phyloP scores from a whole-genome alignment of 163 green algal genomes.

The Scenedesmus sp. region DNA sequence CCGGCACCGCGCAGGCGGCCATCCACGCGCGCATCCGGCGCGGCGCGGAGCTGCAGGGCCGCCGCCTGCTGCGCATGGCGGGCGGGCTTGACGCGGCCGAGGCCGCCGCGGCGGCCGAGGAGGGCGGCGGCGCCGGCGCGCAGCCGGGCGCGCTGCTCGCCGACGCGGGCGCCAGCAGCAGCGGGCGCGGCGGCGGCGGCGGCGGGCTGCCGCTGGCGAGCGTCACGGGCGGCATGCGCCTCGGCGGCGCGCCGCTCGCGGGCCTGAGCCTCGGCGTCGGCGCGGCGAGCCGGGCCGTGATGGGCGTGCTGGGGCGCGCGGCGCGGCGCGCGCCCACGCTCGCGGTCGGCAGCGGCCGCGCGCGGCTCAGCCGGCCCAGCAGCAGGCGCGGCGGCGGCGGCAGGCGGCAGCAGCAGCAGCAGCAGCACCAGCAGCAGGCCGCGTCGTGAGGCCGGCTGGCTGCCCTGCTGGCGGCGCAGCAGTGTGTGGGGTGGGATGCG shows the following conservation, averaged over 20 bases:
- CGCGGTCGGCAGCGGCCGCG: not conserved
- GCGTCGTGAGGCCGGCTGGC: no score
- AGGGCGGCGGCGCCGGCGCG: constrained; percentile 28
- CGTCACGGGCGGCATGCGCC: no score
- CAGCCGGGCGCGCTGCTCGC: constrained; percentile 39
- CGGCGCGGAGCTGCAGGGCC: constrained; percentile 63
- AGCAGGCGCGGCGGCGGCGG: constrained; percentile 2
- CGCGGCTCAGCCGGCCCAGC: not conserved
- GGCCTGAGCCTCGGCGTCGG: constrained; percentile 55
- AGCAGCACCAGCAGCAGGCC: constrained; percentile 5
- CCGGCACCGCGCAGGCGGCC: constrained; percentile 71
- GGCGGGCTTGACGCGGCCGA: constrained; percentile 22
- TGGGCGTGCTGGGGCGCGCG: constrained; percentile 47
- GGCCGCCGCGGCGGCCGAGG: constrained; percentile 34
- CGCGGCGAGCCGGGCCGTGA: constrained; percentile 49
- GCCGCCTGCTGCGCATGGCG: constrained; percentile 57
- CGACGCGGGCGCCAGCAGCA: constrained; percentile 14
- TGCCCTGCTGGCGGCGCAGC: no score
- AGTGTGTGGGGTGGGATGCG: no score
- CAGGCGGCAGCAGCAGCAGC: constrained; percentile 3
- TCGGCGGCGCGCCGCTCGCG: no score
- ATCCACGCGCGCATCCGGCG: constrained; percentile 67
- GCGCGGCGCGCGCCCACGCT: constrained; percentile 38
- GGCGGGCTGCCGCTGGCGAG: constrained; percentile 28
- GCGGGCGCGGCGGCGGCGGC: constrained; percentile 5